Base-by-base conservation (phyloP, 1,284 basidiomycete genomes). In the Cutaneotrichosporon cavernicola region DNA sequence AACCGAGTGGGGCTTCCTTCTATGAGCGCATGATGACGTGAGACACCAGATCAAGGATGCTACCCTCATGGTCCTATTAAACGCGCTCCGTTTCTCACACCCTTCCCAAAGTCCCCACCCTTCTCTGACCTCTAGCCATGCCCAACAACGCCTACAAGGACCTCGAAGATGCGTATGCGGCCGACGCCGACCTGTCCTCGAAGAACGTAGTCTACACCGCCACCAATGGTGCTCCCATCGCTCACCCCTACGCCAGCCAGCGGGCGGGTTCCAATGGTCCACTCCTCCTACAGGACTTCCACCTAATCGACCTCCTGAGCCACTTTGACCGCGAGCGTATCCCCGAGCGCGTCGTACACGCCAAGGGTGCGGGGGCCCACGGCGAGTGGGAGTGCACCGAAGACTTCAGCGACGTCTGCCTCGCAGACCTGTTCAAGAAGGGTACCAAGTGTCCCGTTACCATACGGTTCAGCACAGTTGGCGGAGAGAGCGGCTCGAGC, bases 271-370 rank as follows among this genome's bases (percentile, higher is more conserved):
- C 79, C 56, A 82, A 86, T 62, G 94, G 93, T 0, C 91, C 92
- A 30, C 87, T 96, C 32, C 85, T 97, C 18, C 84, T 97, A 47
- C 92, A 96, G 82, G 91, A 93, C 80, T 64, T 61, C 51, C 65
- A 66, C 56, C 47, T 66, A 13, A 61, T 64, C 47, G 61, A 95
- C 81, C 84, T 91, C 63, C 86, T 96, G 70, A 88, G 90, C 49
- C 92, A 95, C 85, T 95, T 96, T 75, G 90, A 91, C 81, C 87
- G 91, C 63, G 93, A 97, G 83, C 89, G 94, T 53, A 95, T 97
- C 76, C 94, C 94, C 30, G 94, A 96, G 85, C 91, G 92, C 80
- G 90, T 94, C 60, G 91, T 79, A 31, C 81, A 82, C 69, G 80
- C 81, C 60, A 78, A 79, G 63, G 81, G 80, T 49, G 71, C 89